phyloP scores from a whole-genome alignment of 2,329 filamentous ascomycete genomes.

The Phyllosticta citribraziliensis region DNA sequence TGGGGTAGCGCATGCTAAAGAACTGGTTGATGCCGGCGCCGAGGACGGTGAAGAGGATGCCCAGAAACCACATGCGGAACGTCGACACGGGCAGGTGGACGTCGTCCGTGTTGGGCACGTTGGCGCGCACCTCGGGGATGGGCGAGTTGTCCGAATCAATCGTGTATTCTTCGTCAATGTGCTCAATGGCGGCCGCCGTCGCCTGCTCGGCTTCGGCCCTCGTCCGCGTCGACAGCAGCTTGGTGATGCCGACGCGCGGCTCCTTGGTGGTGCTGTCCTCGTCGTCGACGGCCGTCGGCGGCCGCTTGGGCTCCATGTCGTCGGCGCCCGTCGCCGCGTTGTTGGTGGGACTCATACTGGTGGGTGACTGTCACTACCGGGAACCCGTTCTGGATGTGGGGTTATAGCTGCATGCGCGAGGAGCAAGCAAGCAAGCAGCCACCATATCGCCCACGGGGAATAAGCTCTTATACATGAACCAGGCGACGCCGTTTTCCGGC shows the following conservation, averaged over 20 bases:
- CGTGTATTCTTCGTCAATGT: slow-evolving; percentile 9
- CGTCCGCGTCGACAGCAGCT: background rate
- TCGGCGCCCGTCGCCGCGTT: background rate
- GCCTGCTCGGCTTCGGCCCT: slow-evolving; percentile 3
- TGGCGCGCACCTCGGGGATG: slow-evolving; percentile 7
- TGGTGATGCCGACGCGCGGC: slow-evolving; percentile 2
- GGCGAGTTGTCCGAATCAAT: slow-evolving; percentile 10
- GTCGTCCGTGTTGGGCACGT: slow-evolving; percentile 10
- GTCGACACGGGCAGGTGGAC: slow-evolving; percentile 27
- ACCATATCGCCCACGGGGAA: background rate
- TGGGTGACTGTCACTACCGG: background rate
- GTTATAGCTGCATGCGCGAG: background rate
- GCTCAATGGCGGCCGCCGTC: slow-evolving; percentile 8
- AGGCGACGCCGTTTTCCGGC: background rate
- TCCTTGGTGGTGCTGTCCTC: slow-evolving; percentile 1
- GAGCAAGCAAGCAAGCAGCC: background rate
- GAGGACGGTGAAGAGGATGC: slow-evolving; percentile 32
- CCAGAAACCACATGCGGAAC: slow-evolving; percentile 37
- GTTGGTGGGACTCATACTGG: background rate
- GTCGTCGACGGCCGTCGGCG: slow-evolving; percentile 1
- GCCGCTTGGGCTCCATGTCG: slow-evolving; percentile 1
- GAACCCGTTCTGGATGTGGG: background rate
- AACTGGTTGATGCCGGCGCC: slow-evolving; percentile 20
- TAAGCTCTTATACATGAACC: background rate
- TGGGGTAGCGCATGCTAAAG: slow-evolving; percentile 25